A percentile compares a stretch with the other conserved stretches of the same genome.
These are phyloP conservation scores for Saccharomyces mikatae DNA, from an alignment of 805 yeast genomes.

Conservation along the genomic window DNA sequence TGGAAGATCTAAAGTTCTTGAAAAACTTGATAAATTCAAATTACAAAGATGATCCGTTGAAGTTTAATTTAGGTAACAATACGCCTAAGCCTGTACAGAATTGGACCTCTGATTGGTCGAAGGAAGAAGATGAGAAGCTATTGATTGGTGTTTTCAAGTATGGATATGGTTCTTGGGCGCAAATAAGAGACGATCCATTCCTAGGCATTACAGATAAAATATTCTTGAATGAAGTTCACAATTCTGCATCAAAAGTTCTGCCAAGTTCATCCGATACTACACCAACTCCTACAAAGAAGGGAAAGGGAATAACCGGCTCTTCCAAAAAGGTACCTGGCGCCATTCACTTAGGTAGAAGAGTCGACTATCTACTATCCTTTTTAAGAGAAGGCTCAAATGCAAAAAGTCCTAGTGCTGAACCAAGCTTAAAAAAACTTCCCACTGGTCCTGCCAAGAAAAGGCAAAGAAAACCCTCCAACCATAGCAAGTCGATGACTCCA, in stretches of 20 bases:
- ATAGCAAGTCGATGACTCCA: slow-evolving; percentile 4
- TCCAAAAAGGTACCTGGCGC: slow-evolving; percentile 78
- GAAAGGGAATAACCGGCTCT: slow-evolving; percentile 24
- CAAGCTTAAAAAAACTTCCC: slow-evolving; percentile 6
- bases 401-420: slow-evolving; percentile 20
- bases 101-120: slow-evolving; percentile 86
- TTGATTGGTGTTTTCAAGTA: slow-evolving; percentile 82
- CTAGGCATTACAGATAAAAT: slow-evolving; percentile 79
- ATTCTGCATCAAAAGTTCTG: slow-evolving; percentile 1
- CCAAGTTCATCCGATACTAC: not conserved
- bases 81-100: slow-evolving; percentile 76
- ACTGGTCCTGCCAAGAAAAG: slow-evolving; percentile 26
- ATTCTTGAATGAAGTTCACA: slow-evolving; percentile 46
- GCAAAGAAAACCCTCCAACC: slow-evolving; percentile 17
- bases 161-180: slow-evolving; percentile 94
- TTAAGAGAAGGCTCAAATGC: slow-evolving; percentile 46
- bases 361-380: slow-evolving; percentile 73
- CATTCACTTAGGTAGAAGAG: slow-evolving; percentile 85
- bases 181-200: slow-evolving; percentile 91
- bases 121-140: slow-evolving; percentile 77
- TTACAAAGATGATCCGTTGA: slow-evolving; percentile 45
- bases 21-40: slow-evolving; percentile 45
- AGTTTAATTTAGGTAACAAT: slow-evolving; percentile 47
- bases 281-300: slow-evolving; percentile 13
- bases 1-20: slow-evolving; percentile 70